These are phyloP conservation scores for Vanrija sp. DNA, from an alignment of 1,284 basidiomycete species.

Conservation along the genomic window DNA sequence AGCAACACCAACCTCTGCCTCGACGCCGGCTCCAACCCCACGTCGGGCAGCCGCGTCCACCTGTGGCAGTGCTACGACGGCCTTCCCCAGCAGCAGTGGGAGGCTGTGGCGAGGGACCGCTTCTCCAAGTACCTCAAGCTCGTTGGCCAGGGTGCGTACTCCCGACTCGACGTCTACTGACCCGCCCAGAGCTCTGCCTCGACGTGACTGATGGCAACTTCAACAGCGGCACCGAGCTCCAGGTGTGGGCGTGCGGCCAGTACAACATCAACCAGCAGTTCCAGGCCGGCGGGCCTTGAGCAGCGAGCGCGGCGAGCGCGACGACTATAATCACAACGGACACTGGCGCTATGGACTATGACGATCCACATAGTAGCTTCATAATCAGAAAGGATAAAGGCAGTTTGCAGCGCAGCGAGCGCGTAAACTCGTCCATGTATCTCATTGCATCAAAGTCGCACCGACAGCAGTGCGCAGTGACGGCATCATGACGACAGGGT, in stretches of 20 bases:
- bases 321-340: too few relatives aligned
- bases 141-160: not conserved
- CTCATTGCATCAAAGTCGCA: too few relatives aligned
- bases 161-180: not conserved
- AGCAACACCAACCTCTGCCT: slow-evolving; percentile 18
- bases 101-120: not conserved
- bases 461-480: too few relatives aligned
- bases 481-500: too few relatives aligned
- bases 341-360: too few relatives aligned
- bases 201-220: not conserved
- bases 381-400: too few relatives aligned
- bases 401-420: too few relatives aligned
- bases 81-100: slow-evolving; percentile 13
- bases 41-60: slow-evolving; percentile 22
- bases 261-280: slow-evolving; percentile 3
- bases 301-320: too few relatives aligned
- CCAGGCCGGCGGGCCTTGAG: too few relatives aligned
- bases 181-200: not conserved
- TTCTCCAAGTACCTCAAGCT: slow-evolving; percentile 1
- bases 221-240: not conserved
- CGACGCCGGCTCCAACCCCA: slow-evolving; percentile 17
- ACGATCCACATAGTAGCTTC: too few relatives aligned
- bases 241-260: slow-evolving; percentile 1
- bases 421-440: too few relatives aligned
- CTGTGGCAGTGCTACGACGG: slow-evolving; percentile 22